A percentile compares a stretch with the other conserved stretches of the same genome.
These are phyloP conservation scores for Kodamaea hsintzibuensis DNA, from an alignment of 805 yeast genomes.

Conservation along the genomic window DNA sequence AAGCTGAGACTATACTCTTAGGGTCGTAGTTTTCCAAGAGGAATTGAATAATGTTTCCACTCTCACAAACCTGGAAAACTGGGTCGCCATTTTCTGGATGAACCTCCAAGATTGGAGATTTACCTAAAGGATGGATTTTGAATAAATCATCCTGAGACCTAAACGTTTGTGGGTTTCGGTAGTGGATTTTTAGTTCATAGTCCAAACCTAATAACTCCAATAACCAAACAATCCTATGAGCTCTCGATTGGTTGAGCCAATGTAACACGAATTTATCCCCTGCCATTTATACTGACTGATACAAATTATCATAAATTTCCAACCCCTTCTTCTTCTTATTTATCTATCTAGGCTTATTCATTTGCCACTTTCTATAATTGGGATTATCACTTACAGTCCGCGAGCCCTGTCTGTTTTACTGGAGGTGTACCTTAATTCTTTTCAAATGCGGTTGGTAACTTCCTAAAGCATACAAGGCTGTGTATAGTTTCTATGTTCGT, in stretches of 20 bases:
- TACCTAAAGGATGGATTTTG: conserved; percentile 61
- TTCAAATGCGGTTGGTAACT: no score
- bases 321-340: no score
- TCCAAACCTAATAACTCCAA: conserved; percentile 58
- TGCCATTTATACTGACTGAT: conserved; percentile 5
- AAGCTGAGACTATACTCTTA: conserved; percentile 24
- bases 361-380: no score
- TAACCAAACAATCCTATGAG: conserved; percentile 63
- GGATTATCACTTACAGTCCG: no score
- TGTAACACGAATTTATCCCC: conserved; percentile 26
- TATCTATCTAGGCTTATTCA: no score
- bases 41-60: conserved; percentile 41
- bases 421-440: no score
- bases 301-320: no score
- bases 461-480: no score
- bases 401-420: no score
- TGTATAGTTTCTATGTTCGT: no score
- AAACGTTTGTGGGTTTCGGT: conserved; percentile 47
- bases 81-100: conserved; percentile 35
- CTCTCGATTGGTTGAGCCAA: conserved; percentile 54
- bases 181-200: conserved; percentile 55
- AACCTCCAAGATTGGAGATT: conserved; percentile 57
- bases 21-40: conserved; percentile 37
- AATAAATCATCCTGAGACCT: conserved; percentile 44
- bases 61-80: conserved; percentile 34